These are phyloP conservation scores for Colletotrichum eremochloae DNA, from an alignment of 2,329 filamentous ascomycete genomes.

Conservation along the genomic window DNA sequence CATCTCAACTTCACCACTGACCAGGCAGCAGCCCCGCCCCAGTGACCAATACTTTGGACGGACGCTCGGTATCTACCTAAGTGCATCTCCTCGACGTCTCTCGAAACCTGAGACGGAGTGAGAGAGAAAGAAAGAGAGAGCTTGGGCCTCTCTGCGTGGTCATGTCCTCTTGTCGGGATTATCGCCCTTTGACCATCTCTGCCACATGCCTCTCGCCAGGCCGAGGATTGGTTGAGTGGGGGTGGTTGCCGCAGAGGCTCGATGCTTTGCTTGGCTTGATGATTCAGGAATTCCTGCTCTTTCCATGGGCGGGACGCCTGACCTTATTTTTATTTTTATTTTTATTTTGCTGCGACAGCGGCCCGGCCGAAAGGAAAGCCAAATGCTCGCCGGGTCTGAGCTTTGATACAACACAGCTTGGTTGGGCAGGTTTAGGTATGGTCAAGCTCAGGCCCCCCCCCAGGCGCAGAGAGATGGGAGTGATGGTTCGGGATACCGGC, in stretches of 20 bases:
- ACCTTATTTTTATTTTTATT: no score
- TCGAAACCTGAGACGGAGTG: background rate
- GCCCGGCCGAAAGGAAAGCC: background rate
- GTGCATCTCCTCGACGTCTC: background rate
- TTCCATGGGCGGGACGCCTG: background rate
- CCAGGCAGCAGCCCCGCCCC: constrained; percentile 26
- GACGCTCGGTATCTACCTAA: background rate
- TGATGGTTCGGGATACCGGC: background rate
- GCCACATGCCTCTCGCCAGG: constrained; percentile 15
- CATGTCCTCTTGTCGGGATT: constrained; percentile 20
- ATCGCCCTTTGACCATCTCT: constrained; percentile 21
- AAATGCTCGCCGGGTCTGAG: background rate
- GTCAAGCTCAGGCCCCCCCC: background rate
- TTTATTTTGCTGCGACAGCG: no score
- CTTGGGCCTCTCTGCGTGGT: constrained; percentile 15
- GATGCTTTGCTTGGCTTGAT: background rate
- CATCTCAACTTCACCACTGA: constrained; percentile 20
- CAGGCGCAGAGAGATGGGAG: background rate
- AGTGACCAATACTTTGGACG: constrained; percentile 15
- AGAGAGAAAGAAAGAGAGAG: constrained; percentile 13
- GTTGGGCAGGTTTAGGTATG: background rate
- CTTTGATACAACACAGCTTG: background rate
- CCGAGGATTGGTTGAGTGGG: constrained; percentile 1
- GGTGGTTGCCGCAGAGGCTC: background rate
- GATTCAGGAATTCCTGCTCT: background rate